Evolutionary conservation across 1,284 basidiomycete genomes (phyloP).

Genomic region (Afroboletus lepidellus): DNA sequence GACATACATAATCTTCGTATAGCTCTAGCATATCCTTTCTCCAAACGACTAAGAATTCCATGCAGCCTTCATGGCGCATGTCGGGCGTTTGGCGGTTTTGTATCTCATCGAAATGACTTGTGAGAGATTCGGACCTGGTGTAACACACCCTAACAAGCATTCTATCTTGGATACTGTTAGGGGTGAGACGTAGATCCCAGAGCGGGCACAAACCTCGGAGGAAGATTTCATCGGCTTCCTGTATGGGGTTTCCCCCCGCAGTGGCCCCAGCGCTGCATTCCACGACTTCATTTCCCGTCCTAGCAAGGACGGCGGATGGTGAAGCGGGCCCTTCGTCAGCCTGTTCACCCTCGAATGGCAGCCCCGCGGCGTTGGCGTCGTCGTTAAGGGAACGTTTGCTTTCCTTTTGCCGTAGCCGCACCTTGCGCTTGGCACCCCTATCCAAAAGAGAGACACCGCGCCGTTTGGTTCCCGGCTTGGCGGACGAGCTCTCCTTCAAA

Average conservation of each 20-base stretch:
- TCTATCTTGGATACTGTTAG: slow-evolving; percentile 54
- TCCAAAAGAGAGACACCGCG: slow-evolving; percentile 20
- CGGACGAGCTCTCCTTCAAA: slow-evolving; percentile 18
- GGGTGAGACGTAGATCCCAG: not conserved
- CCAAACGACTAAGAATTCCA: slow-evolving; percentile 80
- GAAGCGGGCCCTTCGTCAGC: slow-evolving; percentile 42
- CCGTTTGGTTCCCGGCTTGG: slow-evolving; percentile 9
- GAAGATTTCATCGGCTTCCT: slow-evolving; percentile 44
- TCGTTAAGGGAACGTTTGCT: not conserved
- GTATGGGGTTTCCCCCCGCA: slow-evolving; percentile 23
- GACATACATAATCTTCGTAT: slow-evolving; percentile 73
- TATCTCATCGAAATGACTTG: slow-evolving; percentile 63
- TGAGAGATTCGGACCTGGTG: slow-evolving; percentile 52
- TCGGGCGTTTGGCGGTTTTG: slow-evolving; percentile 60
- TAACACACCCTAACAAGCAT: slow-evolving; percentile 79
- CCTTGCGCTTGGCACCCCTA: slow-evolving; percentile 10
- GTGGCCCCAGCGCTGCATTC: slow-evolving; percentile 64
- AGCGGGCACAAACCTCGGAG: slow-evolving; percentile 55
- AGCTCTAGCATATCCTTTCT: slow-evolving; percentile 71
- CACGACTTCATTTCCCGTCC: slow-evolving; percentile 49
- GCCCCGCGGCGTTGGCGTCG: not conserved
- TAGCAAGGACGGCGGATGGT: slow-evolving; percentile 58
- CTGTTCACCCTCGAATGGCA: slow-evolving; percentile 32
- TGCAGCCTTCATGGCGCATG: slow-evolving; percentile 67
- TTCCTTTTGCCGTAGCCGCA: slow-evolving; percentile 2